Conservation (phyloP, 2,329 filamentous ascomycete species). For the Penicillium sp. region DNA sequence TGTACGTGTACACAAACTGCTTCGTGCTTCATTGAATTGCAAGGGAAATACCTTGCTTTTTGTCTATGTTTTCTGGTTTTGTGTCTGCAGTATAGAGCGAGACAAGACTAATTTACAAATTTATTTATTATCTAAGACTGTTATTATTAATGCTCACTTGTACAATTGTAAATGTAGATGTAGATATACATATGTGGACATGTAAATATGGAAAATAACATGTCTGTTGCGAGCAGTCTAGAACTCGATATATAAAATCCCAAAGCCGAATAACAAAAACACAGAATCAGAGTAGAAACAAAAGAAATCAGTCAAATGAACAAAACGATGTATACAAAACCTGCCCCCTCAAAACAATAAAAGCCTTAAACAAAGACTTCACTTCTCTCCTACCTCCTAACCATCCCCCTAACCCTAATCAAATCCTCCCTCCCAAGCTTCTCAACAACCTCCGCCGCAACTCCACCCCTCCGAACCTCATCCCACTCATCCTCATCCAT, state of each 20-base stretch:
- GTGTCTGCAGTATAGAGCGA: constrained; percentile 3
- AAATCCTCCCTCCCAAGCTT: constrained; percentile 73
- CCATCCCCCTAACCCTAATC: constrained; percentile 67
- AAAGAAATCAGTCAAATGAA: neutral
- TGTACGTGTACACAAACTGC: constrained; percentile 4
- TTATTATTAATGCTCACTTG: neutral
- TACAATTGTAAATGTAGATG: neutral
- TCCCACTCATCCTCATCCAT: constrained; percentile 98
- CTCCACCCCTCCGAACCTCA: constrained; percentile 59
- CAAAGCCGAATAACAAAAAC: neutral
- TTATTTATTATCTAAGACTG: neutral
- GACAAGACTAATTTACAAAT: constrained; percentile 1
- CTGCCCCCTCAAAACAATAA: neutral
- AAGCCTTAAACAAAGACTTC: neutral
- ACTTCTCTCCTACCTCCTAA: constrained; percentile 37
- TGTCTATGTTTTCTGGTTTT: neutral
- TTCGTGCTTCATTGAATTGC: neutral
- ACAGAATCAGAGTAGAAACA: no score
- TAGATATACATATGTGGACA: neutral
- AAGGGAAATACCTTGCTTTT: neutral
- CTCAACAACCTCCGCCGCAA: constrained; percentile 55
- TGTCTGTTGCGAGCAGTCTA: neutral
- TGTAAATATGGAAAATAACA: neutral
- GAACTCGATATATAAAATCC: neutral
- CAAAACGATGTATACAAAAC: neutral